Percentiles rank a stretch among this genome's conserved stretches.
phyloP scores from a whole-genome alignment of 768 basidiomycete species.

The Phylloporus rhodoxanthus region DNA sequence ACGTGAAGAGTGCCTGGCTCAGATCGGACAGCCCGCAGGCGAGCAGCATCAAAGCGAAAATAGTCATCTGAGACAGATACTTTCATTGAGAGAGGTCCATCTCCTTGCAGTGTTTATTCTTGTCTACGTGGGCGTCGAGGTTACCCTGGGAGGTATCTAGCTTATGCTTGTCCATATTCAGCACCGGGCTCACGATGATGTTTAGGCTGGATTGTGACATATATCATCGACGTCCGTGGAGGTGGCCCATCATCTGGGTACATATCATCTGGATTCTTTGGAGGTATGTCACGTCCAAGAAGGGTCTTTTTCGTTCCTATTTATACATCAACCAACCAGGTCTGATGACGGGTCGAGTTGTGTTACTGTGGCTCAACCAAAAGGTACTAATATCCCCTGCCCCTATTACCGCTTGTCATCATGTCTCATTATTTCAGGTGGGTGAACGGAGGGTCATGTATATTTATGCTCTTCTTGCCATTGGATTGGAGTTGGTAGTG shows the following conservation, averaged over 20 bases:
- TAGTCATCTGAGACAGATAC: constrained; percentile 45
- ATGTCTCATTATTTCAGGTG: constrained; percentile 28
- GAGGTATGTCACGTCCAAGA: constrained; percentile 33
- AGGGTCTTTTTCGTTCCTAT: background rate
- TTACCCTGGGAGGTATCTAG: constrained; percentile 38
- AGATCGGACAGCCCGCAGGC: constrained; percentile 45
- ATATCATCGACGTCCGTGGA: constrained; percentile 37
- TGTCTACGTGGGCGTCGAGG: constrained; percentile 67
- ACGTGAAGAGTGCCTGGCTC: constrained; percentile 43
- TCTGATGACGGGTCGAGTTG: constrained; percentile 50
- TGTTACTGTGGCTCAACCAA: constrained; percentile 50
- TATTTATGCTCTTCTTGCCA: constrained; percentile 46
- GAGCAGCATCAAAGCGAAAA: constrained; percentile 33
- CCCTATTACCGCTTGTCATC: background rate
- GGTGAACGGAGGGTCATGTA: constrained; percentile 52
- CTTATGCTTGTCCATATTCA: background rate
- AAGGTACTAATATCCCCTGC: constrained; percentile 29
- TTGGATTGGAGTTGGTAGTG: constrained; percentile 51
- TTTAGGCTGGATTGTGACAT: constrained; percentile 69
- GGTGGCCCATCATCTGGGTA: constrained; percentile 44
- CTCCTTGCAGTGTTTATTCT: constrained; percentile 58
- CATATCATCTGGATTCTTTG: constrained; percentile 53
- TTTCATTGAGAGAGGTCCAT: constrained; percentile 50
- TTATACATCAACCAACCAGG: constrained; percentile 33
- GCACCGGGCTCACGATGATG: background rate